Conservation (phyloP, 345 rosid genomes). For the Erodium maritimum region DNA sequence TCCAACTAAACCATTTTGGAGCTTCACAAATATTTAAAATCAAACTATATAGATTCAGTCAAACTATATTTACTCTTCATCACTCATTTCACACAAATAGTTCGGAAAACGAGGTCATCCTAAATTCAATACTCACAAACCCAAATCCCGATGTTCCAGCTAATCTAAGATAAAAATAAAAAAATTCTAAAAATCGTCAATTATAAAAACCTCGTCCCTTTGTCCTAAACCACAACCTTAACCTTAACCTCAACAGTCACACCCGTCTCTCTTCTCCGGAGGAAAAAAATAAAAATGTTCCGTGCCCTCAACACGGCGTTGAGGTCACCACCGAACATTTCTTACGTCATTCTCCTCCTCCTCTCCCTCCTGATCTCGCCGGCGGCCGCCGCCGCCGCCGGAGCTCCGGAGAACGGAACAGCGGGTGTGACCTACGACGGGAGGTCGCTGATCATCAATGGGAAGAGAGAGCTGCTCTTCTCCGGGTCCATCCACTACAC, state of each 20-base stretch:
- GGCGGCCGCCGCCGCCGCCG: not conserved
- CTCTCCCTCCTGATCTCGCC: not conserved
- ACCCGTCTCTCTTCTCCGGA: not conserved
- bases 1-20: too few relatives aligned
- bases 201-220: not conserved
- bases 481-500: conserved; percentile 28
- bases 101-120: too few relatives aligned
- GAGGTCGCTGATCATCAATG: conserved; percentile 18
- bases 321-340: not conserved
- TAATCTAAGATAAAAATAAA: too few relatives aligned
- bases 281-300: too few relatives aligned
- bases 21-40: too few relatives aligned
- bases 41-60: too few relatives aligned
- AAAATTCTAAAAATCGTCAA: too few relatives aligned
- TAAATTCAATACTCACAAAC: too few relatives aligned
- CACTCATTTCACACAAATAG: too few relatives aligned
- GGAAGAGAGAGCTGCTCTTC: conserved; percentile 22
- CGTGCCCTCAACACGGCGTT: not conserved
- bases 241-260: not conserved
- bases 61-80: too few relatives aligned
- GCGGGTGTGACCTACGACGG: conserved; percentile 15
- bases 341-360: not conserved
- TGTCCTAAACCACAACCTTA: not conserved
- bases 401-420: not conserved
- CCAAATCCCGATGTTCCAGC: too few relatives aligned